Evolutionary conservation across 495 filamentous ascomycete species (phyloP), one percentile per base, ranked within the genome.

Genomic region (Lophiostoma macrostomum): DNA sequence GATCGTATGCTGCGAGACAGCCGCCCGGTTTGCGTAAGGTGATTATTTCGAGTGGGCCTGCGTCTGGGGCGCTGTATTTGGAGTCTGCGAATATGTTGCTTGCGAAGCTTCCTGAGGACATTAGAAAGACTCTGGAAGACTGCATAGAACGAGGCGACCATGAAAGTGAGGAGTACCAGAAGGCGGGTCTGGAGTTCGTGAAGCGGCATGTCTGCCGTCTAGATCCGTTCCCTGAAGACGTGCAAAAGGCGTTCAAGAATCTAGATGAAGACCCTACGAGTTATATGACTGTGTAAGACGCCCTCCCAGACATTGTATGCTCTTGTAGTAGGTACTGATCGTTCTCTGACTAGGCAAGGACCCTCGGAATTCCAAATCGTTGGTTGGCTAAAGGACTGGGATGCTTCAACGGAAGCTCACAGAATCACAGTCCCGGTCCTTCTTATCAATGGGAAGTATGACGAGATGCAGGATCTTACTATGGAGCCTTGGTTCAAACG

Each of bases 371-470:
- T 79, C 50, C 49, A 61, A 11, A 63, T 76, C 29, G 68, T 58
- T 10, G 77, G 77, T 5, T 66, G 61, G 16, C 61, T 80, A 22
- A 73, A 73, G 53, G 55, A 67, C 25, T 79, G 71, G 73, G 64
- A 70, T 19, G 65, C 67, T 4, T 66, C 62, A 27, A 39, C 54
- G 1, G 28, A 50, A 8, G 41, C 74, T 40, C 46, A 57, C 20
- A 62, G 69, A 12, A 76, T 80, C 35, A 60, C 56, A 4, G 72
- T 64, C 0, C 58, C 65, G 0, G 74, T 71, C 5, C 63, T 80
- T 4, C 55, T 82, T 1, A 67, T 75, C 20, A 80, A 82, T 47
- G 78, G 77, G 1, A 50, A 64, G 0, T 71, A 76, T 31, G 78
- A 81, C 38, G 72, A 75, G 47, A 71, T 72, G 1, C 69, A 73